Percentiles rank a stretch among this genome's conserved stretches.
phyloP scores from a whole-genome alignment of 78 protist genomes.

The Dictyostelium capitatum region DNA sequence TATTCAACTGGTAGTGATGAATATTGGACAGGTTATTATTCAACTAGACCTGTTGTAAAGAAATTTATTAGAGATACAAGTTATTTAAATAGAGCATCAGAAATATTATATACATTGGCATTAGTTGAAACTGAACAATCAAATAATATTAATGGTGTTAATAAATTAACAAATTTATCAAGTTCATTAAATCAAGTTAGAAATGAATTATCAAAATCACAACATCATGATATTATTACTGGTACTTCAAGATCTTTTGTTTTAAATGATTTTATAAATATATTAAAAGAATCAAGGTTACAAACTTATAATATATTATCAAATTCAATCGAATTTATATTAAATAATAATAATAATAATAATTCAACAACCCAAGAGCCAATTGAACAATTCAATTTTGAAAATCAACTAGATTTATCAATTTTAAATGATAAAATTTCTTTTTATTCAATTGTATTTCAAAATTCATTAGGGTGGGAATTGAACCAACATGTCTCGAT shows the following conservation, averaged over 20 bases:
- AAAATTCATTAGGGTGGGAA: constrained; percentile 52
- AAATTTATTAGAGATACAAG: constrained; percentile 37
- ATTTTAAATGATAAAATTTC: neutral
- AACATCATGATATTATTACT: constrained; percentile 89
- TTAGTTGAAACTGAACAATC: too few species aligned
- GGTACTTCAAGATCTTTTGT: constrained; percentile 85
- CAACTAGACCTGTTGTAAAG: constrained; percentile 72
- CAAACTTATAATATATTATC: constrained; percentile 25
- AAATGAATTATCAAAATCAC: constrained; percentile 4
- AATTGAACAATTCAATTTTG: neutral
- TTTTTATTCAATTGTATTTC: constrained; percentile 27
- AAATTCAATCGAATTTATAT: constrained; percentile 20
- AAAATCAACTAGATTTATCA: constrained; percentile 7
- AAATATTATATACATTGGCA: constrained; percentile 74
- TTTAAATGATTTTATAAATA: constrained; percentile 37
- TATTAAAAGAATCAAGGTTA: constrained; percentile 29
- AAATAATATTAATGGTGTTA: neutral
- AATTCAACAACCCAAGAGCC: neutral
- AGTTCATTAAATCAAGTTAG: neutral
- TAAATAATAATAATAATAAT: neutral
- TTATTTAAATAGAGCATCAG: constrained; percentile 28
- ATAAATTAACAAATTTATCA: neutral
- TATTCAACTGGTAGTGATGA: constrained; percentile 39
- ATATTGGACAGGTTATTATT: constrained; percentile 87
- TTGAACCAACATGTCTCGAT: neutral